A percentile compares a stretch with the other conserved stretches of the same genome.
These are phyloP conservation scores for Coniochaeta hoffmannii DNA, from an alignment of 2,329 filamentous ascomycete genomes.

Conservation along the genomic window DNA sequence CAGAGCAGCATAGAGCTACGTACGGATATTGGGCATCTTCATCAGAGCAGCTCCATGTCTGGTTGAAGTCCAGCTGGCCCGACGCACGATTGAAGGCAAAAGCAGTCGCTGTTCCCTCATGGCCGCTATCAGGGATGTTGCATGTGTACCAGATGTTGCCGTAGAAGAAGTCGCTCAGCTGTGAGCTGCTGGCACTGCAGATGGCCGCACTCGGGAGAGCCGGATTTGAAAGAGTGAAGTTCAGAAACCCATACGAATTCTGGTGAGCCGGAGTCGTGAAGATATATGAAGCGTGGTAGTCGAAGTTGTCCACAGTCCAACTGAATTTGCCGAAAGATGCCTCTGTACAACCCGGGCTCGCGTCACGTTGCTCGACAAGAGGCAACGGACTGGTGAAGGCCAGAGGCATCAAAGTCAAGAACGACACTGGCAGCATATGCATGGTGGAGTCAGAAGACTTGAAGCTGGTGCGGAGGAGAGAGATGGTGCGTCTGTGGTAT, in stretches of 20 bases:
- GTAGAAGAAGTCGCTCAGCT: conserved; percentile 42
- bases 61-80: conserved; percentile 32
- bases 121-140: conserved; percentile 20
- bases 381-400: not conserved
- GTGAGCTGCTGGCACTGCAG: conserved; percentile 33
- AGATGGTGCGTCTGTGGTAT: not conserved
- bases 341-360: conserved; percentile 21
- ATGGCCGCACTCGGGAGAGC: conserved; percentile 26
- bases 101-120: conserved; percentile 16
- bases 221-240: conserved; percentile 42
- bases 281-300: conserved; percentile 39
- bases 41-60: conserved; percentile 40
- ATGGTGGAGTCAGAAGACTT: not conserved
- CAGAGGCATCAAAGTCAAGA: not conserved
- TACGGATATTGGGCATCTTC: conserved; percentile 29
- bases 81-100: conserved; percentile 35
- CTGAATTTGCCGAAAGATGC: conserved; percentile 24
- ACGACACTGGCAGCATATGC: not conserved
- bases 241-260: conserved; percentile 36
- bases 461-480: not conserved
- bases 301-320: conserved; percentile 37
- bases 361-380: not conserved
- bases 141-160: conserved; percentile 37
- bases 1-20: conserved; percentile 10
- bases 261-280: conserved; percentile 46